Conservation (phyloP, 2,329 filamentous ascomycete species). For the Dactylellina parvicollis region DNA sequence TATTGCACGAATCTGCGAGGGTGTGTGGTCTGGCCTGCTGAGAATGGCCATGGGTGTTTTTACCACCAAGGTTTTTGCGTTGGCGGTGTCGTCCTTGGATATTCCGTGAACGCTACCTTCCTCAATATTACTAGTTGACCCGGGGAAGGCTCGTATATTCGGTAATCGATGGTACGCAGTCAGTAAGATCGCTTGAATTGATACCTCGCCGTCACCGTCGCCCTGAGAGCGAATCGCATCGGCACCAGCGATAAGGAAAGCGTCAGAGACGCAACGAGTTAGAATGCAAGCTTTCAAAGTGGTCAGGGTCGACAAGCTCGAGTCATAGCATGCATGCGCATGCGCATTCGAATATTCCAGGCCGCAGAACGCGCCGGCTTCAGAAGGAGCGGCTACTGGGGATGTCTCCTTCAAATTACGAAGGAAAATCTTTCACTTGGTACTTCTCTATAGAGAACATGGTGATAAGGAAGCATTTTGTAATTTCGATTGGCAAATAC, state of each 20-base stretch:
- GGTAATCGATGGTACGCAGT: conserved; percentile 27
- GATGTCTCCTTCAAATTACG: no score
- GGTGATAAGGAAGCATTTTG: not conserved
- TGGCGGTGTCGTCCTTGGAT: conserved; percentile 29
- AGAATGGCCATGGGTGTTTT: conserved; percentile 8
- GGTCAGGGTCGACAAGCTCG: no score
- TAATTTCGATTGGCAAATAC: no score
- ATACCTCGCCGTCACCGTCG: conserved; percentile 12
- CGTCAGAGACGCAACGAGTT: no score
- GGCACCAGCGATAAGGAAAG: conserved; percentile 6
- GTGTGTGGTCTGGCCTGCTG: conserved; percentile 4
- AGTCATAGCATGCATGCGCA: no score
- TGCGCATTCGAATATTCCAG: conserved; percentile 22
- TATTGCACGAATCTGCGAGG: conserved; percentile 23
- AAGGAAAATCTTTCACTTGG: not conserved
- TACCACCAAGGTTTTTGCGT: conserved; percentile 18
- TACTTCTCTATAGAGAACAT: not conserved
- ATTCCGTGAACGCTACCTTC: conserved; percentile 41
- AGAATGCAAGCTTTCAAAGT: no score
- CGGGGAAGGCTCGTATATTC: conserved; percentile 34
- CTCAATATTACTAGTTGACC: conserved; percentile 29
- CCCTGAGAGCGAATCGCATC: conserved; percentile 10
- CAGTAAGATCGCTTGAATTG: conserved; percentile 13
- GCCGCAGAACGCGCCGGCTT: conserved; percentile 31
- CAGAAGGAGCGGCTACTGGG: conserved; percentile 15